Conservation (phyloP, 2,329 filamentous ascomycete genomes). For the Lizonia empirigonia region DNA sequence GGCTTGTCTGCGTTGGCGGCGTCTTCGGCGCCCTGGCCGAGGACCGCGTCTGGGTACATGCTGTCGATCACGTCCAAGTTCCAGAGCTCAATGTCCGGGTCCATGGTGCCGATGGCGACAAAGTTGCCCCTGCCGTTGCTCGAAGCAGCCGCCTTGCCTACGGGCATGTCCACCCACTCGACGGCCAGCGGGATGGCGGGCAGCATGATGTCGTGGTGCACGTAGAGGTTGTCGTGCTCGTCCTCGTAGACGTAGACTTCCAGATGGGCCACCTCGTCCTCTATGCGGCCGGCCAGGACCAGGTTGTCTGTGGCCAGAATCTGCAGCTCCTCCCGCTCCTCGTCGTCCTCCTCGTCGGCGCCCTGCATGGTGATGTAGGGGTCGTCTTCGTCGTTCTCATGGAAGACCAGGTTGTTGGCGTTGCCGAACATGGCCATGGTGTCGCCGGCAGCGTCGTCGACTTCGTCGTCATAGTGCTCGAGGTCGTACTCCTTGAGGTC, state of each 20-base stretch:
- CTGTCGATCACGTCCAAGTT: constrained; percentile 93
- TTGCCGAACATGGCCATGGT: constrained; percentile 94
- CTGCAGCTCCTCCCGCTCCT: constrained; percentile 92
- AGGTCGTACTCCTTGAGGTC: constrained; percentile 96
- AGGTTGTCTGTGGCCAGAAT: constrained; percentile 92
- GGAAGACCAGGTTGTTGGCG: constrained; percentile 89
- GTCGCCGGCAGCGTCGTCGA: constrained; percentile 71
- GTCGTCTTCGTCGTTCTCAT: constrained; percentile 91
- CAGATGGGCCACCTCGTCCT: constrained; percentile 94
- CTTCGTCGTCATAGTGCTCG: constrained; percentile 91
- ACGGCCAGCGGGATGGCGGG: constrained; percentile 93
- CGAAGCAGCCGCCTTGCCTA: constrained; percentile 63
- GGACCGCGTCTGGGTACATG: constrained; percentile 97
- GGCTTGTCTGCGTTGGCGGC: constrained; percentile 63
- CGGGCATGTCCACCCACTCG: constrained; percentile 94
- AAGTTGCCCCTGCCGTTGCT: constrained; percentile 80
- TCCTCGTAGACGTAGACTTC: constrained; percentile 99
- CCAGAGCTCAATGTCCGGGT: constrained; percentile 98
- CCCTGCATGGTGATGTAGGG: constrained; percentile 90
- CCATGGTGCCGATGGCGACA: constrained; percentile 94
- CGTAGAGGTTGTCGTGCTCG: constrained; percentile 92
- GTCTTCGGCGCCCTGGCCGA: constrained; percentile 69
- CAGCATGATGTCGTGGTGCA: constrained; percentile 99
- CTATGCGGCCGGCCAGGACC: constrained; percentile 87
- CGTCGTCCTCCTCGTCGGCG: constrained; percentile 73